These are phyloP conservation scores for Marchantia polymorpha DNA, from an alignment of 225 moss, liverwort and hornwort genomes.

Conservation along the genomic window DNA sequence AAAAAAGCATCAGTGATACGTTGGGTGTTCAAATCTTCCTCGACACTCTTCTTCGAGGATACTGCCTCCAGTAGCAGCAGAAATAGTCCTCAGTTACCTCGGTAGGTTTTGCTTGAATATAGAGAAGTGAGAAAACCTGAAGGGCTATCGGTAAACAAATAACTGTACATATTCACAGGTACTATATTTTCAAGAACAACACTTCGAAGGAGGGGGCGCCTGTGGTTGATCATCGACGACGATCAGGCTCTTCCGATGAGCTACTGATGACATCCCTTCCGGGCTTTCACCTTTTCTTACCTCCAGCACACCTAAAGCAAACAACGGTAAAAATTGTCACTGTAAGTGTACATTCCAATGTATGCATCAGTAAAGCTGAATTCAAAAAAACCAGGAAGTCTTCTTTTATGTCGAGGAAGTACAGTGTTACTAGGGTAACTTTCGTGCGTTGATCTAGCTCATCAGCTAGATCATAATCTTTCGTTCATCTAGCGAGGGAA, in stretches of 20 bases:
- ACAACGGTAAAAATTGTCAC: neutral
- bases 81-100: neutral
- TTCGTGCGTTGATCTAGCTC: too few relatives aligned
- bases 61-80: neutral
- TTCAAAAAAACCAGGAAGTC: too few relatives aligned
- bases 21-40: neutral
- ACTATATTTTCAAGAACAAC: conserved; percentile 57
- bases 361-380: too few relatives aligned
- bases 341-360: too few relatives aligned
- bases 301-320: conserved; percentile 54
- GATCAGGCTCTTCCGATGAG: conserved; percentile 66
- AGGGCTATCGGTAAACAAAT: neutral
- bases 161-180: conserved; percentile 21
- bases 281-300: conserved; percentile 44
- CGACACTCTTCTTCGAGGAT: neutral
- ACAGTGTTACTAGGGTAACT: neutral
- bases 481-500: too few relatives aligned
- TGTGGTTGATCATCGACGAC: conserved; percentile 65
- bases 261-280: conserved; percentile 36
- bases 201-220: conserved; percentile 65
- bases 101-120: neutral
- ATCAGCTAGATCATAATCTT: too few relatives aligned
- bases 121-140: neutral
- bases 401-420: neutral
- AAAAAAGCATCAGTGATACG: neutral